Evolutionary conservation across 768 basidiomycete species (phyloP), one percentile per base, ranked within the genome.

Genomic region (Leccinum truebloodii): DNA sequence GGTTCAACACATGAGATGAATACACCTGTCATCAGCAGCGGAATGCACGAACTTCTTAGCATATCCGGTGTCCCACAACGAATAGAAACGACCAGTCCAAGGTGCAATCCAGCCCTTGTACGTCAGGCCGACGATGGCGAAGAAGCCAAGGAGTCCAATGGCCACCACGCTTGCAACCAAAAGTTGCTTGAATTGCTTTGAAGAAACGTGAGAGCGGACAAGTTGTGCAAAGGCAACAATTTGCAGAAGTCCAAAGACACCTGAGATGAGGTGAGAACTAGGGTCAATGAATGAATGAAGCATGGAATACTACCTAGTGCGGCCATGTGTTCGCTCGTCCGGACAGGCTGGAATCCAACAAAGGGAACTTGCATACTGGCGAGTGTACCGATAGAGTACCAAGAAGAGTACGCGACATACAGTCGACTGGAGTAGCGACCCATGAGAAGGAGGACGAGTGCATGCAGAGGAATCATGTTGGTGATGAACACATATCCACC

Each of bases 51-150:
- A 95, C 94, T 96, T 95, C 76, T 96, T 97, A 55, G 97, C 97
- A 70, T 99, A 99, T 34, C 94, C 96, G 0, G 96, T 98, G 74
- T 99, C 97, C 97, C 97, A 99, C 2, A 99, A 81, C 0, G 95
- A 97, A 76, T 99, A 99, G 83, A 99, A 98, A 59, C 97, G 89
- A 41, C 97, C 97, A n/a, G 96, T 98, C 95, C 97, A 99, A 0
- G 96, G 96, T 4, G 96, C 95, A 67, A 99, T 98, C 85, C 87
- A 92, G 20, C 95, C 96, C 61, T 88, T 90, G 77, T 92, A 91
- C 0, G 96, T 98, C 63, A 98, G 82, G 52, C 83, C 84, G 49
- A 86, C 86, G 59, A 98, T 86, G 0, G 83, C 90, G 5, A 80
- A 75, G 56, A 87, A 81, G 41, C 93, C 94, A 28, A 94, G 76